These are phyloP conservation scores for Chernovozyma sophiae-reginae DNA, from an alignment of 1,139 yeast species.

Conservation along the genomic window DNA sequence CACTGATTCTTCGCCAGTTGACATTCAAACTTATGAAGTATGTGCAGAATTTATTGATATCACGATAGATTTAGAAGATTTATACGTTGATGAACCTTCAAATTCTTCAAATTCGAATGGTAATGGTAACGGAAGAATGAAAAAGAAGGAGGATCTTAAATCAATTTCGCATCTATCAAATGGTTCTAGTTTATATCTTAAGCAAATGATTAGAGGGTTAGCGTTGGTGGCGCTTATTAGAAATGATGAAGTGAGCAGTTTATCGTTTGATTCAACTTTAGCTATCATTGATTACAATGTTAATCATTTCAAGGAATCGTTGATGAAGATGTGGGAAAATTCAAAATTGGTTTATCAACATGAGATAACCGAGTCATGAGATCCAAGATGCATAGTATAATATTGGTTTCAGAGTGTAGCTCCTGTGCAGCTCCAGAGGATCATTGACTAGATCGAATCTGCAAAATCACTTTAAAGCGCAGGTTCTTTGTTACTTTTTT, in stretches of 20 bases:
- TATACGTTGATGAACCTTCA: slow-evolving; percentile 46
- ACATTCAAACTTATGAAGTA: slow-evolving; percentile 90
- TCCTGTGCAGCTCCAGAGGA: too few species aligned
- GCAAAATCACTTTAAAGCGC: too few species aligned
- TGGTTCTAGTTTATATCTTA: slow-evolving; percentile 76
- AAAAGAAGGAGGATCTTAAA: slow-evolving; percentile 34
- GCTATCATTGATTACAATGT: slow-evolving; percentile 89
- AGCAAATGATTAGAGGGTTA: slow-evolving; percentile 89
- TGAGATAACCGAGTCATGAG: neutral
- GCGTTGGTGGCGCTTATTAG: slow-evolving; percentile 87
- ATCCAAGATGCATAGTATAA: too few species aligned
- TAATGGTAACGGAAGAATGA: slow-evolving; percentile 11
- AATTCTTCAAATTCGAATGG: slow-evolving; percentile 6
- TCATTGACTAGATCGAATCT: too few species aligned
- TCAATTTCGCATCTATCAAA: slow-evolving; percentile 75
- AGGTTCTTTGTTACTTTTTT: too few species aligned
- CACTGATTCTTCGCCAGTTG: slow-evolving; percentile 93
- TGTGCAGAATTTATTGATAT: slow-evolving; percentile 97
- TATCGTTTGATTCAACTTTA: slow-evolving; percentile 51
- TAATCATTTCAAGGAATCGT: slow-evolving; percentile 70
- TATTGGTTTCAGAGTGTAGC: too few species aligned
- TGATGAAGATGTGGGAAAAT: slow-evolving; percentile 72
- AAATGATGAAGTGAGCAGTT: slow-evolving; percentile 47
- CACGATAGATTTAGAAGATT: slow-evolving; percentile 79
- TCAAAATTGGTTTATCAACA: slow-evolving; percentile 14